Percentiles rank a stretch among this genome's conserved stretches.
phyloP scores from a whole-genome alignment of 352 stramenopile genomes.

The Phytopythium montanum region DNA sequence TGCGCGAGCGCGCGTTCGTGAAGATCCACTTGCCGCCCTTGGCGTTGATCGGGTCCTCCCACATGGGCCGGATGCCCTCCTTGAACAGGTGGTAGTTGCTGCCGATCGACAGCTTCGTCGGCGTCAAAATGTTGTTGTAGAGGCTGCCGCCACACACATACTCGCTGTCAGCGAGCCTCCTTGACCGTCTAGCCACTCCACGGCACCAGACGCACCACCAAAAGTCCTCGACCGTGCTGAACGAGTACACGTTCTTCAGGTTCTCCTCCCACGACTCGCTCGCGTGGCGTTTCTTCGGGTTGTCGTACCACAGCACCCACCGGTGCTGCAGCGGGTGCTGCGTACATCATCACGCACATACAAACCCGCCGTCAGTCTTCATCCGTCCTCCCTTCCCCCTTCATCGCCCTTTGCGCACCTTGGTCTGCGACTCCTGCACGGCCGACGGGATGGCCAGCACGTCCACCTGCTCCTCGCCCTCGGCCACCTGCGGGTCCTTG shows the following conservation, averaged over 20 bases:
- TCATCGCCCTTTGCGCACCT: conserved; percentile 24
- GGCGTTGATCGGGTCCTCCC: conserved; percentile 94
- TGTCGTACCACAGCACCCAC: conserved; percentile 90
- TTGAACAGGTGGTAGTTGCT: conserved; percentile 99
- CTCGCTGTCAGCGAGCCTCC: neutral
- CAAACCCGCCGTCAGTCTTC: conserved; percentile 9
- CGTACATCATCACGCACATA: conserved; percentile 10
- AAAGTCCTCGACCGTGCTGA: conserved; percentile 96
- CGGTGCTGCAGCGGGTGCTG: conserved; percentile 85
- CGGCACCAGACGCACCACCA: conserved; percentile 79
- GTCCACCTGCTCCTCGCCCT: conserved; percentile 15
- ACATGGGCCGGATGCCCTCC: conserved; percentile 95
- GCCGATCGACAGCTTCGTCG: conserved; percentile 84
- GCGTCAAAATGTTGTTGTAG: conserved; percentile 95
- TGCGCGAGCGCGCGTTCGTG: conserved; percentile 92
- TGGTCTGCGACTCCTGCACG: conserved; percentile 50
- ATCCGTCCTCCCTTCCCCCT: too few species aligned
- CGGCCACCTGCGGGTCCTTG: conserved; percentile 26
- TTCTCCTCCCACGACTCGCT: conserved; percentile 88
- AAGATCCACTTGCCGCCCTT: conserved; percentile 98
- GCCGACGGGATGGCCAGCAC: conserved; percentile 31
- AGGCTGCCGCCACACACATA: conserved; percentile 30
- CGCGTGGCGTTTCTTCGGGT: conserved; percentile 87
- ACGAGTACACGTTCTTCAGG: conserved; percentile 92
- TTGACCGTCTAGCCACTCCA: neutral